Percentiles rank a stretch among this genome's conserved stretches.
phyloP scores from a whole-genome alignment of 169 alveolate genomes.

The Perkinsus olseni region DNA sequence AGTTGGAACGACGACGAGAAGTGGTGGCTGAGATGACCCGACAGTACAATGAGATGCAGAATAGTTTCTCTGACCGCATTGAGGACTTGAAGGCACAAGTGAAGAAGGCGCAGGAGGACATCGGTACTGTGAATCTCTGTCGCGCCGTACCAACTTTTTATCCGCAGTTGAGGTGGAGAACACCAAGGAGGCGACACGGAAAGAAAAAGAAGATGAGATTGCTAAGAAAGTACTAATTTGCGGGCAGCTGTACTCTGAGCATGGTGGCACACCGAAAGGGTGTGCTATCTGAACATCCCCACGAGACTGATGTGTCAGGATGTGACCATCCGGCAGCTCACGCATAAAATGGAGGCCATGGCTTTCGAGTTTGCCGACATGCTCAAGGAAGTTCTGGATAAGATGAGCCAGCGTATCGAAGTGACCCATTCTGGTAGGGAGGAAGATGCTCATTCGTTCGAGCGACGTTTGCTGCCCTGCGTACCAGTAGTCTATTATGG shows the following conservation, averaged over 20 bases:
- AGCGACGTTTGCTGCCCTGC: too few species aligned
- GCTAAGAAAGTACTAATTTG: background rate
- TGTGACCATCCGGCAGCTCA: background rate
- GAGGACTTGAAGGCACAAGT: background rate
- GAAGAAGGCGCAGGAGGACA: background rate
- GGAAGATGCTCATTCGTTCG: too few species aligned
- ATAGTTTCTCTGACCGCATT: background rate
- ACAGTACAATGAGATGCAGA: background rate
- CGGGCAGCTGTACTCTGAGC: background rate
- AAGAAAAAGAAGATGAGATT: background rate
- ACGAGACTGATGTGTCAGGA: background rate
- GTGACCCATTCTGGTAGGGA: background rate
- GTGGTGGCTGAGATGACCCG: background rate
- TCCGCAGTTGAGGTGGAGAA: background rate
- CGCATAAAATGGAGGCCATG: background rate
- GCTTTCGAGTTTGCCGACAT: conserved; percentile 15
- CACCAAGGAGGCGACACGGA: background rate
- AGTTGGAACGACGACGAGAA: background rate
- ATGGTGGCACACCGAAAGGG: too few species aligned
- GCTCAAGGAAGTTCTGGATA: conserved; percentile 12
- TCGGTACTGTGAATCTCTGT: background rate
- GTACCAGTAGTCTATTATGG: too few species aligned
- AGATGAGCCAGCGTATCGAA: conserved; percentile 13
- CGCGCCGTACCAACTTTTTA: background rate
- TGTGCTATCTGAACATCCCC: too few species aligned